A percentile compares a stretch with the other conserved stretches of the same genome.
Conservation (phyloP, 257 asterid genomes). For the Nicotiana noctiflora region DNA sequence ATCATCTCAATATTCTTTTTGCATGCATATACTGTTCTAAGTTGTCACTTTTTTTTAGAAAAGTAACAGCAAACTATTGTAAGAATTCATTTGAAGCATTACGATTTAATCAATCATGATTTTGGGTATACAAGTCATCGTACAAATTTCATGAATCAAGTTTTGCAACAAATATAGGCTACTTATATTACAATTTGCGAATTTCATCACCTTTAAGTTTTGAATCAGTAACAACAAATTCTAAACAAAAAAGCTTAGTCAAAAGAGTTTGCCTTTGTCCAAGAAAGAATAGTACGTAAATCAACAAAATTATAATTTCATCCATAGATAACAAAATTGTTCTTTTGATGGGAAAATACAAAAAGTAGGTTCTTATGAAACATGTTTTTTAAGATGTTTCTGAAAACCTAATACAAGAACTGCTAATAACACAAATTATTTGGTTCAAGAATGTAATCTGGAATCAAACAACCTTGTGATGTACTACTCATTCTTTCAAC, state of each 20-base stretch:
- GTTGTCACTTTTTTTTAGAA: neutral
- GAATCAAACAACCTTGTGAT: constrained; percentile 4
- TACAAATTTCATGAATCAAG: neutral
- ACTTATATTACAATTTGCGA: neutral
- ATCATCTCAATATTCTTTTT: neutral
- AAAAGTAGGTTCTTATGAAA: neutral
- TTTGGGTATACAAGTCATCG: neutral
- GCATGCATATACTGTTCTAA: neutral
- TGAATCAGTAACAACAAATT: neutral
- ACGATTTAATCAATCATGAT: neutral
- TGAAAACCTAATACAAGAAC: constrained; percentile 22
- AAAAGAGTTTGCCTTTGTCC: neutral
- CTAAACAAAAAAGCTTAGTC: neutral
- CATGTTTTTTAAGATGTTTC: constrained; percentile 12
- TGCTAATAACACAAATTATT: neutral
- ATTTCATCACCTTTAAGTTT: neutral
- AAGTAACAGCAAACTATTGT: no score
- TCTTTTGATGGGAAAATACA: neutral
- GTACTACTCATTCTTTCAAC: neutral
- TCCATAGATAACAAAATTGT: neutral
- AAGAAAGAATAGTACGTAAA: neutral
- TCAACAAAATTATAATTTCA: neutral
- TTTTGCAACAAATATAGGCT: neutral
- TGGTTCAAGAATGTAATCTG: neutral
- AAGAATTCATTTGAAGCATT: neutral